Evolutionary conservation across 257 asterid species (phyloP).

Genomic region (Misopates orontium): DNA sequence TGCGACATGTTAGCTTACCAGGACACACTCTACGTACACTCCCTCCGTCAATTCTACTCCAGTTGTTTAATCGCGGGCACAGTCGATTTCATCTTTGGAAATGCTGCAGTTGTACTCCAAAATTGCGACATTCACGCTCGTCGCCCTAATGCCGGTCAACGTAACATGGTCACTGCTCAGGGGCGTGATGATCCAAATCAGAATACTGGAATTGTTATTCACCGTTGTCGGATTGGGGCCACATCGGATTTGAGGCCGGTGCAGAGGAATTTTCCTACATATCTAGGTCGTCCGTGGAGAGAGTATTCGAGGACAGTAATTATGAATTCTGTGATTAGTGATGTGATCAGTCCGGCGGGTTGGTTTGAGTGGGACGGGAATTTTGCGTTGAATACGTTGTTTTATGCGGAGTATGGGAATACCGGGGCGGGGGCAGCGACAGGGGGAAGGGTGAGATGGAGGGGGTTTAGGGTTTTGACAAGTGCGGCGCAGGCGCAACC

Average conservation of each 20-base stretch:
- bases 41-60: constrained; percentile 63
- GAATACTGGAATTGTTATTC: constrained; percentile 61
- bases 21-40: constrained; percentile 64
- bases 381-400: constrained; percentile 42
- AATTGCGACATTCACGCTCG: constrained; percentile 60
- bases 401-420: constrained; percentile 56
- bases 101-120: constrained; percentile 51
- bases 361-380: constrained; percentile 53
- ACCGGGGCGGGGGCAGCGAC: constrained; percentile 50
- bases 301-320: constrained; percentile 49
- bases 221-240: constrained; percentile 46
- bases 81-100: constrained; percentile 66
- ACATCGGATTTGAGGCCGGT: constrained; percentile 44
- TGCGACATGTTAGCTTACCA: constrained; percentile 59
- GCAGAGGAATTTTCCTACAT: constrained; percentile 36
- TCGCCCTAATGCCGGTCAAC: constrained; percentile 50
- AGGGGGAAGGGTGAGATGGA: constrained; percentile 46
- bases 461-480: constrained; percentile 45
- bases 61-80: constrained; percentile 51
- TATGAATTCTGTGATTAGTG: constrained; percentile 42
- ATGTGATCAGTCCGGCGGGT: constrained; percentile 47
- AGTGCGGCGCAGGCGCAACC: constrained; percentile 42
- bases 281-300: constrained; percentile 58
- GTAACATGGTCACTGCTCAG: constrained; percentile 67
- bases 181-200: constrained; percentile 60